Evolutionary conservation across 2,329 filamentous ascomycete species (phyloP).

Genomic region (Bipolaris bicolor): DNA sequence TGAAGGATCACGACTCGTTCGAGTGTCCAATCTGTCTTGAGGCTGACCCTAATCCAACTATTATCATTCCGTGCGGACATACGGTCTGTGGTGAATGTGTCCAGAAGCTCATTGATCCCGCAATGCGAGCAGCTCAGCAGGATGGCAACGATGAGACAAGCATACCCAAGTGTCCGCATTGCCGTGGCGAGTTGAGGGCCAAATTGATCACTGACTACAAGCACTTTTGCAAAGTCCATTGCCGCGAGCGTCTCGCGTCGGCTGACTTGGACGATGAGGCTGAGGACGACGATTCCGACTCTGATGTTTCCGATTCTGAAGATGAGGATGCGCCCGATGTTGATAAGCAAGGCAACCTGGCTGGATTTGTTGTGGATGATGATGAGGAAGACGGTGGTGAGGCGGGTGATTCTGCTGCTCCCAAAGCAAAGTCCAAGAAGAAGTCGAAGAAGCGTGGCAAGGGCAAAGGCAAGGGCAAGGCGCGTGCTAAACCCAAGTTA

Average conservation of each 20-base stretch:
- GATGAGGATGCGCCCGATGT: constrained; percentile 43
- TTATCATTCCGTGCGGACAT: constrained; percentile 85
- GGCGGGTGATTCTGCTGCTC: neutral
- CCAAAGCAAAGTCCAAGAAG: constrained; percentile 31
- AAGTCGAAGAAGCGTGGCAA: constrained; percentile 15
- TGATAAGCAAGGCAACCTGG: constrained; percentile 47
- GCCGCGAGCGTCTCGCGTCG: constrained; percentile 58
- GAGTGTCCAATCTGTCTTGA: constrained; percentile 88
- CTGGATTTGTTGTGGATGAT: constrained; percentile 64
- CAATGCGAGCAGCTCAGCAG: constrained; percentile 41
- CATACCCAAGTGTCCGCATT: constrained; percentile 74
- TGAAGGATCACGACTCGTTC: constrained; percentile 67
- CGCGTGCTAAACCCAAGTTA: constrained; percentile 43
- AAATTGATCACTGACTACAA: constrained; percentile 75
- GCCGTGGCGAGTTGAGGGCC: constrained; percentile 70
- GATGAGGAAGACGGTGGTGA: constrained; percentile 39
- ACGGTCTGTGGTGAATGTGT: constrained; percentile 80
- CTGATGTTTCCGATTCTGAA: constrained; percentile 41
- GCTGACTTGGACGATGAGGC: constrained; percentile 31
- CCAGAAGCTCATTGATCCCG: constrained; percentile 68
- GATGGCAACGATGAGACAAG: constrained; percentile 62
- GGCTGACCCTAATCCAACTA: constrained; percentile 72
- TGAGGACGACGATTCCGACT: constrained; percentile 40
- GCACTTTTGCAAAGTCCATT: constrained; percentile 75
- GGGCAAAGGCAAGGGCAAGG: constrained; percentile 53